Conservation (phyloP, 306 rosid species). For the Cercis canadensis region DNA sequence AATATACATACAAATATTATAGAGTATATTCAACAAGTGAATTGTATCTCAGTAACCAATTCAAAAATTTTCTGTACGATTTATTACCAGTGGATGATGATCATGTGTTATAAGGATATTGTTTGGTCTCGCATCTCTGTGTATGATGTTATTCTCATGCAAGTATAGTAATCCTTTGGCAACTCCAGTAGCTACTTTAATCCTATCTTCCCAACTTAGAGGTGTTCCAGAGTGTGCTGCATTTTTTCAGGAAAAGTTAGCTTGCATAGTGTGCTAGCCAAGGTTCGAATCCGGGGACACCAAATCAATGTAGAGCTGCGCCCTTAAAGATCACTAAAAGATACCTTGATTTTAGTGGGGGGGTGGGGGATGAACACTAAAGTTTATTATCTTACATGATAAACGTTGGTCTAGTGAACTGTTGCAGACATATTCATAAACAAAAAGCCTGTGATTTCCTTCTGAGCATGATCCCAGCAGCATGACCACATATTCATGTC, state of each 20-base stretch:
- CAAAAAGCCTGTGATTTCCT: constrained; percentile 73
- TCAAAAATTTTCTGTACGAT: constrained; percentile 29
- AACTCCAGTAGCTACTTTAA: constrained; percentile 73
- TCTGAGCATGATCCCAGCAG: constrained; percentile 84
- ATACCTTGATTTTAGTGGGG: not conserved
- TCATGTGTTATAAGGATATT: constrained; percentile 91
- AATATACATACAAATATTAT: too few species aligned
- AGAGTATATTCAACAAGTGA: too few species aligned
- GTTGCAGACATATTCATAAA: constrained; percentile 85
- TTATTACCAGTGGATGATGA: constrained; percentile 68
- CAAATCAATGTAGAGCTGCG: not conserved
- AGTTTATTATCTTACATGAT: constrained; percentile 51
- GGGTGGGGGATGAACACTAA: too few species aligned
- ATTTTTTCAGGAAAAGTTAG: too few species aligned
- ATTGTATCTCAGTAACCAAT: too few species aligned
- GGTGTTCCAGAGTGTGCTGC: constrained; percentile 58
- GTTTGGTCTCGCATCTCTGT: constrained; percentile 84
- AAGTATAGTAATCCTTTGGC: constrained; percentile 81
- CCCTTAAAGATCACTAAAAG: too few species aligned
- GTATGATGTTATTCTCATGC: constrained; percentile 74
- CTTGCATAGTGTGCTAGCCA: constrained; percentile 25
- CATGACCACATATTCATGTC: constrained; percentile 83
- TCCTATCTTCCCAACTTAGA: constrained; percentile 76
- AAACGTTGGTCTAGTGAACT: constrained; percentile 83
- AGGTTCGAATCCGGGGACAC: too few species aligned